Conservation (phyloP, 768 basidiomycete genomes). For the Suillus bovinus region DNA sequence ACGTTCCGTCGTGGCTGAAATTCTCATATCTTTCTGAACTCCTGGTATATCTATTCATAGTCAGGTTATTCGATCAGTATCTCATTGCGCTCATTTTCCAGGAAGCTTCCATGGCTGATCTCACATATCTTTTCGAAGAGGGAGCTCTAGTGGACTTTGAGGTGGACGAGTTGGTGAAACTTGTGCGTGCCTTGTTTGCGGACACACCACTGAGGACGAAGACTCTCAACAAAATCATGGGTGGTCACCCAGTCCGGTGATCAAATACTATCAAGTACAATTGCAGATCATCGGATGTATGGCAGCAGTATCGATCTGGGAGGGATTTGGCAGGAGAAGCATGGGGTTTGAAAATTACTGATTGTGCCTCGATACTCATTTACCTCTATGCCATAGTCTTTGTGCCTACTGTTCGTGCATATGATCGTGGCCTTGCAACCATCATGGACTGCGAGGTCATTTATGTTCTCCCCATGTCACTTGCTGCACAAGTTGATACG, state of each 20-base stretch:
- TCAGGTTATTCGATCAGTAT: background rate
- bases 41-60: slow-evolving; percentile 53
- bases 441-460: too few species aligned
- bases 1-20: slow-evolving; percentile 93
- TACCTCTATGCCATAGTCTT: too few species aligned
- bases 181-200: slow-evolving; percentile 87
- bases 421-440: too few species aligned
- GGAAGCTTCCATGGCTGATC: slow-evolving; percentile 92
- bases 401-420: too few species aligned
- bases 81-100: slow-evolving; percentile 31
- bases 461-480: too few species aligned
- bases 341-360: too few species aligned
- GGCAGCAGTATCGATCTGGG: too few species aligned
- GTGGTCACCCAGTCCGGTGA: slow-evolving; percentile 51
- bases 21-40: slow-evolving; percentile 93
- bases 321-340: too few species aligned
- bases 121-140: slow-evolving; percentile 89
- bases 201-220: slow-evolving; percentile 81
- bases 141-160: slow-evolving; percentile 91
- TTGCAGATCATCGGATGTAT: background rate
- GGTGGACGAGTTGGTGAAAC: slow-evolving; percentile 73
- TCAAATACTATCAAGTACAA: background rate
- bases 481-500: too few species aligned
- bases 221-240: slow-evolving; percentile 74
- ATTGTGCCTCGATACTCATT: too few species aligned